Conservation (phyloP, 768 basidiomycete species). For the Mycena floridula region DNA sequence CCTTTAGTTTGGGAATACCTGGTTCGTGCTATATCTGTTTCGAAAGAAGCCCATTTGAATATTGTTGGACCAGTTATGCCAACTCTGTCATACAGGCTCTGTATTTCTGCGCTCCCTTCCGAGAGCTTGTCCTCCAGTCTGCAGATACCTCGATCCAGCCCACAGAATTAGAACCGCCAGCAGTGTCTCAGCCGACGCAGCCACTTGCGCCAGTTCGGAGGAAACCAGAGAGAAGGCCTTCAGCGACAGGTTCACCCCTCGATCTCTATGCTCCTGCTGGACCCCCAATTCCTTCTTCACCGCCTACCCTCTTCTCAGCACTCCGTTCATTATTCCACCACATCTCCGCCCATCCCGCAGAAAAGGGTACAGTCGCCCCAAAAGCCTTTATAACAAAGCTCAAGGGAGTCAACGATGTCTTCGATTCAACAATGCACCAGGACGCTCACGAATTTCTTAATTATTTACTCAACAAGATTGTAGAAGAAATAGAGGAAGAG, state of each 20-base stretch:
- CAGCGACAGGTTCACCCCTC: conserved; percentile 22
- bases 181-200: conserved; percentile 23
- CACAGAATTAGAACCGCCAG: conserved; percentile 18
- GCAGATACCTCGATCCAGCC: conserved; percentile 43
- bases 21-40: conserved; percentile 36
- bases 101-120: conserved; percentile 92
- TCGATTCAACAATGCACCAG: conserved; percentile 89
- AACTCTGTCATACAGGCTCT: conserved; percentile 98
- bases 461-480: conserved; percentile 86
- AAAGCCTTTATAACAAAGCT: conserved; percentile 91
- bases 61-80: conserved; percentile 64
- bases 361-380: conserved; percentile 84
- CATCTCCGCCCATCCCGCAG: conserved; percentile 72
- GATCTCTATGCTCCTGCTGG: conserved; percentile 17
- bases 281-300: conserved; percentile 35
- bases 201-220: conserved; percentile 39
- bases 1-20: conserved; percentile 89
- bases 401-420: conserved; percentile 87
- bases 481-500: conserved; percentile 86
- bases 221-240: conserved; percentile 50
- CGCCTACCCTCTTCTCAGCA: conserved; percentile 83
- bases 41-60: conserved; percentile 6
- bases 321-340: conserved; percentile 86
- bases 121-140: conserved; percentile 79
- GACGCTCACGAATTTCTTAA: conserved; percentile 99